Evolutionary conservation across 2,329 filamentous ascomycete genomes (phyloP).

Genomic region (Fusarium sp.): DNA sequence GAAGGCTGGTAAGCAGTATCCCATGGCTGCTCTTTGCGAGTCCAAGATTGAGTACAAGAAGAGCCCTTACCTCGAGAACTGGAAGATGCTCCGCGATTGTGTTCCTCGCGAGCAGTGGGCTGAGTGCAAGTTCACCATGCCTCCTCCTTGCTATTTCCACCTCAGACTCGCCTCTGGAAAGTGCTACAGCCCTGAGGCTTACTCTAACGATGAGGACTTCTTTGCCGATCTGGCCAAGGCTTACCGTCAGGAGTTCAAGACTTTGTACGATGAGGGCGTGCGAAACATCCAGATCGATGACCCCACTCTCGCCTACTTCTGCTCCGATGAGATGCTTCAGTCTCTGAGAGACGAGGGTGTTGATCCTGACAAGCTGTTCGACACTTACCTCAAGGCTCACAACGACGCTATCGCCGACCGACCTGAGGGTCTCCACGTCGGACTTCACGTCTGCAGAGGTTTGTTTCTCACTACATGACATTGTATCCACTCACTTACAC

Average conservation of each 20-base stretch:
- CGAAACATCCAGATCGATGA: conserved; percentile 70
- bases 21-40: conserved; percentile 53
- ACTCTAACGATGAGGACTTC: conserved; percentile 63
- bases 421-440: conserved; percentile 73
- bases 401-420: conserved; percentile 72
- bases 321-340: conserved; percentile 71
- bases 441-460: conserved; percentile 69
- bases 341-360: conserved; percentile 66
- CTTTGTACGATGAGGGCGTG: conserved; percentile 63
- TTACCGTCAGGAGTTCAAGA: conserved; percentile 63
- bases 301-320: conserved; percentile 73
- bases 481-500: neutral
- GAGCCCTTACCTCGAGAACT: conserved; percentile 56
- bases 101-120: conserved; percentile 68
- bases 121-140: conserved; percentile 74
- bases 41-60: conserved; percentile 53
- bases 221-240: conserved; percentile 66
- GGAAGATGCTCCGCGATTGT: conserved; percentile 48
- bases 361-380: conserved; percentile 71
- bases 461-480: neutral
- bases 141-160: conserved; percentile 76
- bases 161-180: conserved; percentile 58
- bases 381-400: conserved; percentile 77
- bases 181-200: conserved; percentile 62
- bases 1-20: conserved; percentile 50